phyloP scores from a whole-genome alignment of 2,329 filamentous ascomycete genomes.

The Phialophora macrospora region DNA sequence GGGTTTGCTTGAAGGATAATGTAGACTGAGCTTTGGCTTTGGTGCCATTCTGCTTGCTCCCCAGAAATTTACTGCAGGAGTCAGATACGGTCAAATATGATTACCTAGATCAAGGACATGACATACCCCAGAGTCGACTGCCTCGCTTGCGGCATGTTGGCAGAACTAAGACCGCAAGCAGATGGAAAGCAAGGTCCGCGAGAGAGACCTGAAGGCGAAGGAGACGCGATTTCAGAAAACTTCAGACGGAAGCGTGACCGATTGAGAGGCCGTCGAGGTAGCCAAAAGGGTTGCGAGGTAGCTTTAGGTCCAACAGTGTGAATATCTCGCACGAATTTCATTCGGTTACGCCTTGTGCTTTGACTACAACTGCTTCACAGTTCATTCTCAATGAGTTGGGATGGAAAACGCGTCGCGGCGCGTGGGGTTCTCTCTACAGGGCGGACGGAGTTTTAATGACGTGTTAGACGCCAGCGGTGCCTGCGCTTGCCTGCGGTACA shows the following conservation, averaged over 20 bases:
- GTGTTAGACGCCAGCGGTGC: not conserved
- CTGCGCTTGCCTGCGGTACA: not conserved
- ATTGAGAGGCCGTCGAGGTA: not conserved
- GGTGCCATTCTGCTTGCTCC: constrained; percentile 69
- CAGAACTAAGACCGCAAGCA: not conserved
- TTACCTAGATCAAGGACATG: constrained; percentile 58
- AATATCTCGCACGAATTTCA: constrained; percentile 22
- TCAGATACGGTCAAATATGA: constrained; percentile 8
- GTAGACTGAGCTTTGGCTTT: constrained; percentile 51
- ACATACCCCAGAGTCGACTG: constrained; percentile 91
- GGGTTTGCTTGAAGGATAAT: constrained; percentile 41
- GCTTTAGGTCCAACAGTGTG: constrained; percentile 3
- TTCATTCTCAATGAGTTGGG: not conserved
- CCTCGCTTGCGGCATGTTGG: constrained; percentile 52
- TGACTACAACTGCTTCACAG: not conserved
- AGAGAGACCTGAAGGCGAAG: not conserved
- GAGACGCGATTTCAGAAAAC: not conserved
- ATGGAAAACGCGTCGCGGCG: constrained; percentile 5
- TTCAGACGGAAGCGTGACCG: not conserved
- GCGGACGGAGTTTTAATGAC: constrained; percentile 1
- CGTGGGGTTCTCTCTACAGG: constrained; percentile 2
- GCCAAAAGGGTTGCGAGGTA: not conserved
- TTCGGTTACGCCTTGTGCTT: constrained; percentile 8
- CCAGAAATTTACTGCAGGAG: constrained; percentile 78
- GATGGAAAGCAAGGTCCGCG: not conserved